phyloP scores from a whole-genome alignment of 2,329 filamentous ascomycete genomes.

The Apiospora phragmitis region DNA sequence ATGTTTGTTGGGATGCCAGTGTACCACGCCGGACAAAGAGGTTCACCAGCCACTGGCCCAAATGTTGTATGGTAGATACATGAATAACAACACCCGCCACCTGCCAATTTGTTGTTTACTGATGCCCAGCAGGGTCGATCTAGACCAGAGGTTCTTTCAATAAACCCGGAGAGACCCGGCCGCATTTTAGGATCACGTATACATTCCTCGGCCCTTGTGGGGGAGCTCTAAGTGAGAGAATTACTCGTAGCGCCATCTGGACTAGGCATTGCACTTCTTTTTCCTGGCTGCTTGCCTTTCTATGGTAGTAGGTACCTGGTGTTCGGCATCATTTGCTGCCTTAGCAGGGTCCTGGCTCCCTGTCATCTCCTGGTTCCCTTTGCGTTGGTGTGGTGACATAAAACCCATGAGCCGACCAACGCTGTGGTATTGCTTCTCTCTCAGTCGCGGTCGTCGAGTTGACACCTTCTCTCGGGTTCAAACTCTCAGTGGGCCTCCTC shows the following conservation, averaged over 20 bases:
- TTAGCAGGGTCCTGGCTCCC: neutral
- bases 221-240: neutral
- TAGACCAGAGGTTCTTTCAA: neutral
- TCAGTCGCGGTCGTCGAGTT: neutral
- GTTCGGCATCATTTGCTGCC: conserved; percentile 3
- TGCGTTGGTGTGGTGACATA: neutral
- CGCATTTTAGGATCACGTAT: neutral
- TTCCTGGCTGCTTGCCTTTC: conserved; percentile 6
- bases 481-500: conserved; percentile 47
- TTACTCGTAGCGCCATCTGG: neutral
- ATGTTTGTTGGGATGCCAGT: neutral
- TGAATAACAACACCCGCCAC: neutral
- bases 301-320: conserved; percentile 4
- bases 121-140: neutral
- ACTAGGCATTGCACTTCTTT: neutral
- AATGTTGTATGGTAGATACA: neutral
- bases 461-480: neutral
- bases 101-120: neutral
- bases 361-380: neutral
- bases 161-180: neutral
- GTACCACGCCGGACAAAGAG: neutral
- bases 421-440: neutral
- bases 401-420: neutral
- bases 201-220: neutral
- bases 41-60: neutral